These are phyloP conservation scores for Daedalea quercina DNA, from an alignment of 768 basidiomycete genomes.

Conservation along the genomic window DNA sequence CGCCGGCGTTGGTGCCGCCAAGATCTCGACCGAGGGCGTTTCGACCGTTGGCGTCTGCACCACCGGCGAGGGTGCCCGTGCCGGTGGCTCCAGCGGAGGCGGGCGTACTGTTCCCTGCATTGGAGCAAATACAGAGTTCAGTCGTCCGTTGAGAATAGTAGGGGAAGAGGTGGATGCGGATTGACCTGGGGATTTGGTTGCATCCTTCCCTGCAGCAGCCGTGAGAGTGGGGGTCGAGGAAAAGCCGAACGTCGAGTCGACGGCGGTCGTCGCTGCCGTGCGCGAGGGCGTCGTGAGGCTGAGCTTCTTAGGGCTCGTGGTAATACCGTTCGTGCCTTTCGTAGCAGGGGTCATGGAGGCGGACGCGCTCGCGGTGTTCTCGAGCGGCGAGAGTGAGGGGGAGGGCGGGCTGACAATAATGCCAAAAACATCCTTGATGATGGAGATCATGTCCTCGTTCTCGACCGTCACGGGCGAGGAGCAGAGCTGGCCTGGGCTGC, in stretches of 20 bases:
- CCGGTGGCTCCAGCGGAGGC: neutral
- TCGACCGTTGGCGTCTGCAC: conserved; percentile 1
- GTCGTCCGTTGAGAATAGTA: neutral
- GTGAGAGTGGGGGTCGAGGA: neutral
- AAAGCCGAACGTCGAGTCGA: neutral
- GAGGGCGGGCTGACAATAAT: conserved; percentile 17
- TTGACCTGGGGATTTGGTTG: conserved; percentile 5
- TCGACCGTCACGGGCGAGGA: conserved; percentile 23
- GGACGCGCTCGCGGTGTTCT: conserved; percentile 8
- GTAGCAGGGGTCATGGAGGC: neutral
- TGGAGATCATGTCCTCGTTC: conserved; percentile 18
- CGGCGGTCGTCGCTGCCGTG: neutral
- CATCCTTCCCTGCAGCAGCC: neutral
- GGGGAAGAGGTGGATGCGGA: neutral
- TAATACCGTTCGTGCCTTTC: neutral
- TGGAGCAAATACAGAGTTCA: conserved; percentile 2
- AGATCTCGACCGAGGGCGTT: neutral
- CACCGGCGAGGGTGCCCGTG: neutral
- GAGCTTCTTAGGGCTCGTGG: neutral
- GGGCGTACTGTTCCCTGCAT: neutral
- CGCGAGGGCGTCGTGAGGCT: neutral
- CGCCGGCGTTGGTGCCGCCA: neutral
- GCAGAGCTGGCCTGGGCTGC: conserved; percentile 15
- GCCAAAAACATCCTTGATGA: conserved; percentile 29
- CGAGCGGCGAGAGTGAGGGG: conserved; percentile 16